Evolutionary conservation across 208 protist genomes (phyloP), one percentile per base, ranked within the genome.

Genomic region (Porcisia deanei): DNA sequence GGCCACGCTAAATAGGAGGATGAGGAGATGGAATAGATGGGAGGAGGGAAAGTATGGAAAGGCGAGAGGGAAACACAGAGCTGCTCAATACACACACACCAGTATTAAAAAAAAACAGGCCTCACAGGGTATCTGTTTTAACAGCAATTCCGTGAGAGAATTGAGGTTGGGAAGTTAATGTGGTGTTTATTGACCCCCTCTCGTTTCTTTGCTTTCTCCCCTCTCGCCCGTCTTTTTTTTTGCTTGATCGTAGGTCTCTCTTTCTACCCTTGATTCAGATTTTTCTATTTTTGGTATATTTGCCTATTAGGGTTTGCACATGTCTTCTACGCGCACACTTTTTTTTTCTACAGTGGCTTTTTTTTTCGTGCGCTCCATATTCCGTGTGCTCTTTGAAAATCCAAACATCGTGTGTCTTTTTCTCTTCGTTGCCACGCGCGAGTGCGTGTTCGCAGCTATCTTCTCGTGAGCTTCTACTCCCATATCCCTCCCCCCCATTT

Each of bases 311-410:
- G 30, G 30, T 30, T 30, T 30, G 61, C 41, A n/a, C 18, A 39
- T 25, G 57, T 74, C 54, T 63, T 25, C 9, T 30, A 37, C 20
- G 16, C 49, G 58, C 47, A n/a, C 47, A 5, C 65, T 30, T 65
- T 54, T 69, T 75, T 74, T 79, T 41, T 55, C 14, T 47, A 59
- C 52, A 54, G 18, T 52, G 45, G 34, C 18, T 65, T 54, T 69
- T 75, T 74, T 79, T 41, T 55, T 1, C 16, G 30, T 72, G 58
- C 66, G 34, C 45, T 47, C 71, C 68, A 49, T 71, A 66, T 57
- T 30, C 30, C 30, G 30, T 49, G 18, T 18, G 60, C n/a, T 43
- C 12, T 45, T 12, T 49, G 63, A 52, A 67, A 45, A 37, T 34
- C 2, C 63, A 10, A 52, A 49, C 43, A 49, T 20, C 18, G 2